These are phyloP conservation scores for Candida cerambycidarum DNA, from an alignment of 805 yeast species.

Conservation along the genomic window DNA sequence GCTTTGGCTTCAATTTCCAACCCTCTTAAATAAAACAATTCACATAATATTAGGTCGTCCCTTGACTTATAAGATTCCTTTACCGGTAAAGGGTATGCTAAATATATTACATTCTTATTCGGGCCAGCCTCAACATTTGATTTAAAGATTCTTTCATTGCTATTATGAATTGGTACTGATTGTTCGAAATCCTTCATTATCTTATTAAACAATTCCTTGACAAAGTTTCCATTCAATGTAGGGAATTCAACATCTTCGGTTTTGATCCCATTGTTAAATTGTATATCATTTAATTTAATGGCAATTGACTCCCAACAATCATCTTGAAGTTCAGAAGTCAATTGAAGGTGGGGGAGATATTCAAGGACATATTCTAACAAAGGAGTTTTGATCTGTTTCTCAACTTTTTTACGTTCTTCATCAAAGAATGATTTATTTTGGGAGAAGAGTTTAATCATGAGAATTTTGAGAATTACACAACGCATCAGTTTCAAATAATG, in stretches of 20 bases:
- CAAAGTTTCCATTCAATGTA: slow-evolving; percentile 25
- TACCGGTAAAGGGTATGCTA: slow-evolving; percentile 16
- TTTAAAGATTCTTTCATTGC: slow-evolving; percentile 10
- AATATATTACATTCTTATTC: slow-evolving; percentile 7
- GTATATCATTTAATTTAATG: slow-evolving; percentile 26
- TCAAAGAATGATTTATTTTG: slow-evolving; percentile 26
- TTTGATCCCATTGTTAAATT: slow-evolving; percentile 16
- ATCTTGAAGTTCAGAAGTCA: slow-evolving; percentile 21
- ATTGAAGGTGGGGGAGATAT: slow-evolving; percentile 33
- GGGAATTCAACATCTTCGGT: slow-evolving; percentile 21
- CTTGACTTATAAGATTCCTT: slow-evolving; percentile 15
- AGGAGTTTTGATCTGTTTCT: slow-evolving; percentile 24
- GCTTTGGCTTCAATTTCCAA: slow-evolving; percentile 22
- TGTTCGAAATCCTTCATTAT: slow-evolving; percentile 17
- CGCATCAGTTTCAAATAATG: too few relatives aligned
- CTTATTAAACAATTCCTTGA: slow-evolving; percentile 21
- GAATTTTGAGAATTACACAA: not conserved
- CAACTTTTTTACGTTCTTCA: slow-evolving; percentile 24
- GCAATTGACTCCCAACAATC: slow-evolving; percentile 37
- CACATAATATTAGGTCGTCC: slow-evolving; percentile 21
- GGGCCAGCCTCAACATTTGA: slow-evolving; percentile 2
- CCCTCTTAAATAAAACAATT: slow-evolving; percentile 20
- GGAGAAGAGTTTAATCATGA: slow-evolving; percentile 8
- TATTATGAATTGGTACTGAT: slow-evolving; percentile 8
- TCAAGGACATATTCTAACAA: slow-evolving; percentile 27